phyloP scores from a whole-genome alignment of 2,329 filamentous ascomycete genomes.

The Fusarium luffae region DNA sequence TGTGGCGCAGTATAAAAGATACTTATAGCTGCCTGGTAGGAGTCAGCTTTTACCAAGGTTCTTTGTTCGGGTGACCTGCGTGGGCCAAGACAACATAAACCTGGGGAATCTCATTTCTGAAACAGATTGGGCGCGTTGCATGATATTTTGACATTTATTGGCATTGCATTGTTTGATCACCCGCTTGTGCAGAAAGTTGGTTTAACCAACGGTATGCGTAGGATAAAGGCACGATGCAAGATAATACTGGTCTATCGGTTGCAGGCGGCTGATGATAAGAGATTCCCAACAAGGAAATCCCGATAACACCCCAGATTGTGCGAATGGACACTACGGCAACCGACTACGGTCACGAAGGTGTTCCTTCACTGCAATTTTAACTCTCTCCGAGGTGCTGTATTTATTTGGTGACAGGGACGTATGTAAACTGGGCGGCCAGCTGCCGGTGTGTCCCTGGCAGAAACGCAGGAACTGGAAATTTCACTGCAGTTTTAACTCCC shows the following conservation, averaged over 20 bases:
- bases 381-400: no score
- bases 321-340: no score
- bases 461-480: no score
- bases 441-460: no score
- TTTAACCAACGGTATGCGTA: background rate
- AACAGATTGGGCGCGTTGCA: background rate
- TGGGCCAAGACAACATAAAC: background rate
- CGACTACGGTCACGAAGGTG: no score
- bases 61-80: conserved; percentile 16
- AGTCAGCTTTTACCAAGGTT: conserved; percentile 31
- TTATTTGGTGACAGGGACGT: no score
- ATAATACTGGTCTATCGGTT: background rate
- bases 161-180: conserved; percentile 21
- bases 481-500: no score
- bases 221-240: conserved; percentile 9
- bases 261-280: conserved; percentile 7
- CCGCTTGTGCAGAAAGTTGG: background rate
- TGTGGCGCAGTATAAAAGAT: background rate
- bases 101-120: conserved; percentile 2
- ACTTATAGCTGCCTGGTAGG: conserved; percentile 27
- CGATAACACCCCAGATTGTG: conserved; percentile 33
- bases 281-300: conserved; percentile 5
- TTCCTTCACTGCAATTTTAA: no score
- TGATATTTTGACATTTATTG: conserved; percentile 9
- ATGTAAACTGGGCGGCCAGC: no score